Evolutionary conservation across 2,329 filamentous ascomycete genomes (phyloP), one percentile per base, ranked within the genome.

Genomic region (Coleophoma cylindrospora): DNA sequence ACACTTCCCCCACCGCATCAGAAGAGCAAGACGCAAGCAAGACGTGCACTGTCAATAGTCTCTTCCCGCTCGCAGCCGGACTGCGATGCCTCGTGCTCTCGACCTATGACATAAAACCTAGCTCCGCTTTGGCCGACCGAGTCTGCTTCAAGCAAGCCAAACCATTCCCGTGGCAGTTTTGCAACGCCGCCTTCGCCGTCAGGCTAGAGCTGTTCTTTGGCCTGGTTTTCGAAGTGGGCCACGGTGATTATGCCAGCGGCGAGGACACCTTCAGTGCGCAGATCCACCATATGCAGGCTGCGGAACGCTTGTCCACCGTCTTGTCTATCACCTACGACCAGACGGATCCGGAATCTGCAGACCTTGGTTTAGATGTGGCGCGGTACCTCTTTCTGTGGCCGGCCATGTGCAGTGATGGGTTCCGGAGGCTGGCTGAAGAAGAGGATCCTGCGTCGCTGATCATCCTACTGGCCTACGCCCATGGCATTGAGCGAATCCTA

Each of bases 381-480:
- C 17, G 17, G n/a, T 47, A 47, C 34, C 15, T 47, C n/a, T 32
- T 47, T 19, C 34, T 47, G 22, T 47, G 45, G 45, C 45, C 45
- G n/a, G 45, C 34, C 12, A 47, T 37, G 37, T 37, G 45, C 17
- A 34, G n/a, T n/a, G 45, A 47, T 22, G 45, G 34, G 3, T 38
- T 47, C 27, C 33, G 37, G 15, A 14, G 32, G 32, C n/a, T 37
- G 12, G 5, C 38, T 8, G 37, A 37, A 38, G 33, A 47, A 19
- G 40, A 47, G 10, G 37, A 32, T 11, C 21, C 34, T 13, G 34
- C 45, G 13, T 37, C 15, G 10, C 15, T 47, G 15, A 17, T 47
- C 5, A 22, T 47, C 34, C 13, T 47, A 8, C 38, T 34, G 13
- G 37, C 22, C 17, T 47, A 47, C 32, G 22, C 34, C 1, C 9